A percentile compares a stretch with the other conserved stretches of the same genome.
Evolutionary conservation across 345 rosid genomes (phyloP).

Genomic region (Acer yangbiense): DNA sequence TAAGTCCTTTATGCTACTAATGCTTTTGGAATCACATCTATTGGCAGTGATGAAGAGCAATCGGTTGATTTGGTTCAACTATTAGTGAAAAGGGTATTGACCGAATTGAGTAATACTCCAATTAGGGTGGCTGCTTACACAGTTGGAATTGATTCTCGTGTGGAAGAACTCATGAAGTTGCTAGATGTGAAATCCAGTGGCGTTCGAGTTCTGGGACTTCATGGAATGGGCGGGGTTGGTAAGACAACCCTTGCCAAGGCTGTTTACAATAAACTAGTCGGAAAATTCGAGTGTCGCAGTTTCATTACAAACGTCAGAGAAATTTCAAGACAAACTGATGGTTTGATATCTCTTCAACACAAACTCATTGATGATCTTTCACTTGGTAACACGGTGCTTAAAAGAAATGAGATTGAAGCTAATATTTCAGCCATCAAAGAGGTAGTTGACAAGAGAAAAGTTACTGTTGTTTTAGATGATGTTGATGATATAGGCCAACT

Average conservation of each 20-base stretch:
- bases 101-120: slow-evolving; percentile 53
- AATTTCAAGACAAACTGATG: neutral
- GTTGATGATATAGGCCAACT: slow-evolving; percentile 46
- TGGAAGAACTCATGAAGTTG: slow-evolving; percentile 20
- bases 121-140: slow-evolving; percentile 40
- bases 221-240: slow-evolving; percentile 49
- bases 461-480: slow-evolving; percentile 63
- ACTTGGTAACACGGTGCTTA: no score
- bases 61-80: slow-evolving; percentile 23
- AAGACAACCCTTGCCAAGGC: slow-evolving; percentile 50
- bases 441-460: slow-evolving; percentile 12
- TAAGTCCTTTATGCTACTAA: neutral
- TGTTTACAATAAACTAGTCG: slow-evolving; percentile 34
- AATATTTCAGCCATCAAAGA: no score
- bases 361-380: no score
- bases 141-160: slow-evolving; percentile 42
- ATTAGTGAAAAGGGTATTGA: slow-evolving; percentile 45
- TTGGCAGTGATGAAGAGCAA: slow-evolving; percentile 23
- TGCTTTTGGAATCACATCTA: neutral
- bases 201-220: slow-evolving; percentile 30
- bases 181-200: slow-evolving; percentile 24
- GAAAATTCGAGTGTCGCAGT: slow-evolving; percentile 25
- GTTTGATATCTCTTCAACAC: no score
- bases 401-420: no score
- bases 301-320: slow-evolving; percentile 42